phyloP scores from a whole-genome alignment of 225 moss, liverwort and hornwort species.

The Polytrichum formosum region DNA sequence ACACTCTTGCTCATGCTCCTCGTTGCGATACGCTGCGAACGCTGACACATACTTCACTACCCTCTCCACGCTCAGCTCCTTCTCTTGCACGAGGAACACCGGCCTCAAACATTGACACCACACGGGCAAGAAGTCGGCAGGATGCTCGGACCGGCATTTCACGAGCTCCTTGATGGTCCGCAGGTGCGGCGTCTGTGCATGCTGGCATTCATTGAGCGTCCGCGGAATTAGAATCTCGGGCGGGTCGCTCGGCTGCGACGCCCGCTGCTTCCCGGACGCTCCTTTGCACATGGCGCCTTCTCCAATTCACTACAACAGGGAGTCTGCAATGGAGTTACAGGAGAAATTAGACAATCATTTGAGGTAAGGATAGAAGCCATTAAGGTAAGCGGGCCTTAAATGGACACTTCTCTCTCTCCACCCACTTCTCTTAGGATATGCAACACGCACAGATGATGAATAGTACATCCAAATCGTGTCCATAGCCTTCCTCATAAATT shows the following conservation, averaged over 20 bases:
- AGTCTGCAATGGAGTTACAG: no score
- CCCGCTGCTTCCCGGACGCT: slow-evolving; percentile 36
- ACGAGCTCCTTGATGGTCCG: slow-evolving; percentile 72
- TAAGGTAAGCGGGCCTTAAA: no score
- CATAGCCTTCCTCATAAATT: no score
- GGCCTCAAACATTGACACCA: slow-evolving; percentile 66
- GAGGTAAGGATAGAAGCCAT: no score
- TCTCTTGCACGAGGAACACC: slow-evolving; percentile 64
- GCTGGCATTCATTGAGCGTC: slow-evolving; percentile 65
- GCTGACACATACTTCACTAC: slow-evolving; percentile 59
- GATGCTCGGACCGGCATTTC: slow-evolving; percentile 58
- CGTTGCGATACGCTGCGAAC: slow-evolving; percentile 66
- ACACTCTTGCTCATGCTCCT: slow-evolving; percentile 58
- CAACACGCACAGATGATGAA: no score
- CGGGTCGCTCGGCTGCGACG: slow-evolving; percentile 37
- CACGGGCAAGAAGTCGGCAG: slow-evolving; percentile 46
- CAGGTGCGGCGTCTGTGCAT: slow-evolving; percentile 51
- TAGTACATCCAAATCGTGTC: no score
- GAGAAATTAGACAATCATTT: no score
- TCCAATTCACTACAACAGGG: no score
- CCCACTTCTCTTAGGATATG: no score
- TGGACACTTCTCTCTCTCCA: no score
- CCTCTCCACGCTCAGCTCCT: slow-evolving; percentile 71
- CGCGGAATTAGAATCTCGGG: slow-evolving; percentile 57
- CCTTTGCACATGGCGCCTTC: slow-evolving; percentile 37